phyloP scores from a whole-genome alignment of 2,329 filamentous ascomycete genomes.

The Penicillium sp. region DNA sequence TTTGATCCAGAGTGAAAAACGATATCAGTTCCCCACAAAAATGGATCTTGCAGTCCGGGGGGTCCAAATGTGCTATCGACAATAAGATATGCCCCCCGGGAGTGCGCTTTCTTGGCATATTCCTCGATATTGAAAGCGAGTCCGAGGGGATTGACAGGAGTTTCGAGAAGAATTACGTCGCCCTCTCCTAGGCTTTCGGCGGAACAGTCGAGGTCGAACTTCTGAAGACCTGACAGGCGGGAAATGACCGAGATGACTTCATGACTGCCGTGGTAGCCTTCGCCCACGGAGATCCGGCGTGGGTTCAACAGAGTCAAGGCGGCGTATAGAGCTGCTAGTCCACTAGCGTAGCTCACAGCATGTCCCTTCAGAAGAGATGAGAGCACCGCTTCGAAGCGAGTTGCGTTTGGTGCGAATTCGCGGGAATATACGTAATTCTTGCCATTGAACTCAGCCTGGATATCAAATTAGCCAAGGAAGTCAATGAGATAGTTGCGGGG shows the following conservation, averaged over 20 bases:
- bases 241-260: constrained; percentile 76
- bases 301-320: constrained; percentile 81
- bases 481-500: background rate
- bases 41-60: constrained; percentile 83
- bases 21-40: constrained; percentile 76
- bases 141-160: constrained; percentile 86
- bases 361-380: constrained; percentile 67
- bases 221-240: constrained; percentile 74
- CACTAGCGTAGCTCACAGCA: constrained; percentile 79
- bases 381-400: constrained; percentile 82
- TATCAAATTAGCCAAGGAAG: background rate
- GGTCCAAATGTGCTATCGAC: constrained; percentile 92
- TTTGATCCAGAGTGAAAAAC: constrained; percentile 93
- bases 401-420: constrained; percentile 76
- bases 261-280: constrained; percentile 92
- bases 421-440: constrained; percentile 80
- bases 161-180: constrained; percentile 88
- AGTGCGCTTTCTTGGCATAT: constrained; percentile 73
- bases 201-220: constrained; percentile 72
- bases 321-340: constrained; percentile 85
- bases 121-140: constrained; percentile 71
- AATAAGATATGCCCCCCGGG: constrained; percentile 71
- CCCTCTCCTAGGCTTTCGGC: constrained; percentile 69
- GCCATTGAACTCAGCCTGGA: constrained; percentile 28
- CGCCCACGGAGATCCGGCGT: constrained; percentile 76